Evolutionary conservation across 2,329 filamentous ascomycete genomes (phyloP).

Genomic region (Monosporascus sp.): DNA sequence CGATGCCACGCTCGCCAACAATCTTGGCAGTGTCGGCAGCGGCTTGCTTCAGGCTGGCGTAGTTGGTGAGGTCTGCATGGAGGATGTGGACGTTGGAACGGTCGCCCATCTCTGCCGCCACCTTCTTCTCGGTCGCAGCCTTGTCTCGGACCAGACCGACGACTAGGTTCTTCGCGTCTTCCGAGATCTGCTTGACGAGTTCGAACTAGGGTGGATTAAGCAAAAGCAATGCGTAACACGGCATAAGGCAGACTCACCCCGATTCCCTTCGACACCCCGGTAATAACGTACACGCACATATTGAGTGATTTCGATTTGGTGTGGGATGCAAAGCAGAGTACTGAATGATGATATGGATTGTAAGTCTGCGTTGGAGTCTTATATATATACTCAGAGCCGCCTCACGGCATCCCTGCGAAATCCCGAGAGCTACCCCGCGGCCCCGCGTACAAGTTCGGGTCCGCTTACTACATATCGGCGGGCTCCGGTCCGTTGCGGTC

Average conservation of each 20-base stretch:
- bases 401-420: too few relatives aligned
- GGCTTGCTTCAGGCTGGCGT: conserved; percentile 29
- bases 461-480: too few relatives aligned
- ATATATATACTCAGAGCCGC: too few relatives aligned
- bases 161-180: conserved; percentile 35
- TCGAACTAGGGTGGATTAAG: conserved; percentile 34
- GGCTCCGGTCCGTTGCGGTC: too few relatives aligned
- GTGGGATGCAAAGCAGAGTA: too few relatives aligned
- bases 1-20: conserved; percentile 32
- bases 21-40: conserved; percentile 20
- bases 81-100: conserved; percentile 39
- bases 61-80: conserved; percentile 37
- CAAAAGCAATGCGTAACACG: background rate
- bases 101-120: conserved; percentile 31
- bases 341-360: too few relatives aligned
- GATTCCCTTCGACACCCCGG: conserved; percentile 8
- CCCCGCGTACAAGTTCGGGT: too few relatives aligned
- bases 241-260: conserved; percentile 7
- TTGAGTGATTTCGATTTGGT: conserved; percentile 1
- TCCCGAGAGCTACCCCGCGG: too few relatives aligned
- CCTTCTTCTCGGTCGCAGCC: conserved; percentile 34
- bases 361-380: too few relatives aligned
- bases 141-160: conserved; percentile 44
- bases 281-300: conserved; percentile 9
- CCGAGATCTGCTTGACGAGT: conserved; percentile 39